Base-by-base conservation (phyloP, 371 early-diverging fungal species). In the Smittium mucronatum region DNA sequence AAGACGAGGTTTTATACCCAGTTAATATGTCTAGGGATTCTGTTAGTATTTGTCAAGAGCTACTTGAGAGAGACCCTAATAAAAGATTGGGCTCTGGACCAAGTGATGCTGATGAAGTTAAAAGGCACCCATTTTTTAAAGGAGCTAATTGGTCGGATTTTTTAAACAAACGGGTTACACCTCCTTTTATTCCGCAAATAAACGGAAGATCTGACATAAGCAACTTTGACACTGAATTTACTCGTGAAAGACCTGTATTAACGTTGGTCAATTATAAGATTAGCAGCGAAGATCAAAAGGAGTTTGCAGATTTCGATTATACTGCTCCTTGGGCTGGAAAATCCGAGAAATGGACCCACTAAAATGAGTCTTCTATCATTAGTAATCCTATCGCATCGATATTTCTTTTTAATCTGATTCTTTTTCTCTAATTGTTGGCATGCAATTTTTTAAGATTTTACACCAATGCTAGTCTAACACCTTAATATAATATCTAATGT, bases 171-270 rank as follows among this genome's bases (percentile, higher is more conserved):
- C 82, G 86, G 75, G 82, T 93, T 1, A 81, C 89, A 2, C 92
- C 97, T 32, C 93, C 94, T 1, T 99, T 91, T 81, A 86, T 83
- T 61, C 98, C 99, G 57, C 85, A 81, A 30, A 85, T 92, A 69
- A 84, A 81, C 26, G 85, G 86, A 21, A 86, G 88, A 30, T 85
- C 87, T 28, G 98, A 97, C 78, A 88, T 89, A 1, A 93, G 94
- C 65, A 95, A 95, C 86, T 97, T 97, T 87, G 98, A 92, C 70
- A 85, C 86, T 34, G 95, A 95, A 80, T 95, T 98, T 69, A 97
- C 95, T 8, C 78, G 83, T 31, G 95, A 98, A 81, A 76, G 79
- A 61, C 94, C 95, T 2, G 88, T 88, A 0, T 74, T 97, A 36
- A 95, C 97, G 25, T 94, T 96, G 0, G 87, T 90, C 61, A 87